Evolutionary conservation across 768 basidiomycete genomes (phyloP), one percentile per base, ranked within the genome.

Genomic region (Sporobolomyces phaffii): DNA sequence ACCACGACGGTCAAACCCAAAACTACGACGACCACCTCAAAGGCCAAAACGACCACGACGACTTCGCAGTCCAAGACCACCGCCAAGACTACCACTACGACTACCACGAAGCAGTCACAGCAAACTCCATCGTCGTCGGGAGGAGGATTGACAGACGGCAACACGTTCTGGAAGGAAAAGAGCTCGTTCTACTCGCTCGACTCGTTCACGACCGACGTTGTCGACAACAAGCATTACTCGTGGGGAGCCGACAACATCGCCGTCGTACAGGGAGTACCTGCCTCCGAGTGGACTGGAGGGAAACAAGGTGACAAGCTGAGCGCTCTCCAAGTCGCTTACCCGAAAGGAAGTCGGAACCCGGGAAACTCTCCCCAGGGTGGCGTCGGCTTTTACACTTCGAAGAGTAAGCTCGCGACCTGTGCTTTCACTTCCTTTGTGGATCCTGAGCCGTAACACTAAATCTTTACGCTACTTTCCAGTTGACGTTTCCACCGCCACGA

Each of bases 311-410:
- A 64, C 33, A 38, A 24, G n/a, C n/a, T 40, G 14, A 48, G 45
- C 15, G 70, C 69, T 18, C n/a, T 75, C 24, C 65, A 72, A 62
- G 71, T 74, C 31, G 36, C 33, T 9, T 75, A 68, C 57, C 74
- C 74, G 8, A 31, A 40, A 0, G 73, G 72, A 9, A 53, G 53
- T 9, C 22, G 68, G 31, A 73, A 73, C 49, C 74, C 74, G 5
- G 43, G 59, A 1, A 24, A 31, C 26, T 4, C 15, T 17, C 68
- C 65, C 3, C 29, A 62, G 22, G 75, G 75, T 14, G 75, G 75
- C 0, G 62, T 73, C 18, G 75, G 73, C 28, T 70, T 73, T 57
- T 75, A 75, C 62, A 38, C 60, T 9, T 60, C 53, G 17, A 57
- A 64, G 48, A 56, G 72, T 73, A 56, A 41, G 72, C n/a, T n/a